A percentile compares a stretch with the other conserved stretches of the same genome.
These are phyloP conservation scores for Cyclocybe aegerita DNA, from an alignment of 768 basidiomycete genomes.

Conservation along the genomic window DNA sequence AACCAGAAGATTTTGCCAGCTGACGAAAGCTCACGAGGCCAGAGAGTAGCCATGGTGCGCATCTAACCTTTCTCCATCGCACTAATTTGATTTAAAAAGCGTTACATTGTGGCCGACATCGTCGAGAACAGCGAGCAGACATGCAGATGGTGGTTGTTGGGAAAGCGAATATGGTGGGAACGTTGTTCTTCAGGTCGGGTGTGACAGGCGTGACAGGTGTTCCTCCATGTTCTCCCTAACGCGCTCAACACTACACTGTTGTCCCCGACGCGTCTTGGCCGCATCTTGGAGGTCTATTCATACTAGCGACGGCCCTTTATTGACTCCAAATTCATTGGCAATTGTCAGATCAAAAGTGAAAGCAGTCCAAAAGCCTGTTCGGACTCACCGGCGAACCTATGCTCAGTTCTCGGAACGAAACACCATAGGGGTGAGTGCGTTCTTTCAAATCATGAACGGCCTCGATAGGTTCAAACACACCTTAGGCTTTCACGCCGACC, in stretches of 20 bases:
- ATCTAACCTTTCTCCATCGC: too few species aligned
- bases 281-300: constrained; percentile 13
- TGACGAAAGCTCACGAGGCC: too few species aligned
- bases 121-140: too few species aligned
- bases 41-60: too few species aligned
- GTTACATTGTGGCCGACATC: too few species aligned
- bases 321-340: not conserved
- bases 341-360: not conserved
- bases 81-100: too few species aligned
- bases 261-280: constrained; percentile 1
- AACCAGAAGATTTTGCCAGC: too few species aligned
- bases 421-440: constrained; percentile 31
- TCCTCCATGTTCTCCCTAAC: constrained; percentile 15
- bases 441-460: not conserved
- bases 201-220: constrained; percentile 7
- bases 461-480: not conserved
- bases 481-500: constrained; percentile 87
- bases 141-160: too few species aligned
- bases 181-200: too few species aligned
- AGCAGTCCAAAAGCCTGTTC: not conserved
- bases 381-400: constrained; percentile 19
- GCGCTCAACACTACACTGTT: constrained; percentile 7
- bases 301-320: not conserved
- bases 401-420: constrained; percentile 31
- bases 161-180: too few species aligned